These are phyloP conservation scores for Linnemannia elongata DNA, from an alignment of 192 early-diverging fungal species.

Conservation along the genomic window DNA sequence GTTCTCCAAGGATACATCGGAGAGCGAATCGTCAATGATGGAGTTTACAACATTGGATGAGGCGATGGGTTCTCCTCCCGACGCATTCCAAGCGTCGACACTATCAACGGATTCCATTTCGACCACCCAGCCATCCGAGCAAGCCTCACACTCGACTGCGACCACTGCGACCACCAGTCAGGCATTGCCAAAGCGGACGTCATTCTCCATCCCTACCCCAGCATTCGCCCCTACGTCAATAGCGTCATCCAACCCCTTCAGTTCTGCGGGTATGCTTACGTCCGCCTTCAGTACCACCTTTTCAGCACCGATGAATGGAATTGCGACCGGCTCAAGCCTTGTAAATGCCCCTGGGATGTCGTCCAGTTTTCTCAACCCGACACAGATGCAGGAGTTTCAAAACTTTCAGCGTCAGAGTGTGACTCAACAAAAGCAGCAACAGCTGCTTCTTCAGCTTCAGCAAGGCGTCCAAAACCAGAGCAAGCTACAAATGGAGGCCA, in stretches of 20 bases:
- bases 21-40: conserved; percentile 36
- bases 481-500: conserved; percentile 18
- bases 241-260: conserved; percentile 26
- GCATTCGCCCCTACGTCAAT: not conserved
- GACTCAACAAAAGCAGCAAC: conserved; percentile 34
- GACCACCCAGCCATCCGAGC: not conserved
- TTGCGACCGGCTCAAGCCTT: not conserved
- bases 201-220: conserved; percentile 13
- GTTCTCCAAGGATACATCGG: conserved; percentile 5
- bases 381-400: conserved; percentile 53
- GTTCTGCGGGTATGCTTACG: conserved; percentile 28
- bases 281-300: conserved; percentile 34
- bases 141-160: not conserved
- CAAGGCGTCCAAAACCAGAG: conserved; percentile 27
- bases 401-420: conserved; percentile 43
- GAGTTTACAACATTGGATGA: conserved; percentile 50
- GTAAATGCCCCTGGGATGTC: conserved; percentile 13
- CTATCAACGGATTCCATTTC: not conserved
- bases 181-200: conserved; percentile 1
- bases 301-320: conserved; percentile 20
- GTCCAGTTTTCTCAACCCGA: conserved; percentile 47
- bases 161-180: not conserved
- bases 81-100: conserved; percentile 3
- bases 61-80: conserved; percentile 38
- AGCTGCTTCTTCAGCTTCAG: conserved; percentile 38